Conservation (phyloP, 108 stramenopile genomes). For the Chaetoceros tenuissimus region DNA sequence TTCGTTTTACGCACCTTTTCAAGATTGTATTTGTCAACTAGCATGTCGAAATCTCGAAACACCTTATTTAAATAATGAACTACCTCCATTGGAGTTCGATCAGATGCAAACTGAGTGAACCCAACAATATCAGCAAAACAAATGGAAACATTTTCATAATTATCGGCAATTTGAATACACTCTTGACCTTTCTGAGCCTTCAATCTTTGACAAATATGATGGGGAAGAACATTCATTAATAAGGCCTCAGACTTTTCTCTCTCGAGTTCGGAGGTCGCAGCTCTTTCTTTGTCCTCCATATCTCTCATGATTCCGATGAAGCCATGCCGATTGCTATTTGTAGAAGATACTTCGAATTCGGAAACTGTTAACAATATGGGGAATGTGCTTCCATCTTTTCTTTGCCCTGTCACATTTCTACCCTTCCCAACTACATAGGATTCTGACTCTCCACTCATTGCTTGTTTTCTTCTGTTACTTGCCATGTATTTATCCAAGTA, state of each 20-base stretch:
- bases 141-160: conserved; percentile 42
- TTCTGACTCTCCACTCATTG: not conserved
- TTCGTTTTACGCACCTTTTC: conserved; percentile 26
- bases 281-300: not conserved
- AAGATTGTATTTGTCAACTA: conserved; percentile 32
- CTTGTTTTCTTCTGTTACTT: not conserved
- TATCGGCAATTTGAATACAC: conserved; percentile 42
- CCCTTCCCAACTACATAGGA: not conserved
- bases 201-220: conserved; percentile 33
- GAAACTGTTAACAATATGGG: not conserved
- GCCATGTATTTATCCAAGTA: not conserved
- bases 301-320: not conserved
- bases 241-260: conserved; percentile 27
- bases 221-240: conserved; percentile 37
- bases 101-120: conserved; percentile 32
- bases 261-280: conserved; percentile 23
- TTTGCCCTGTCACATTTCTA: not conserved
- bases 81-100: conserved; percentile 30
- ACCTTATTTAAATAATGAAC: conserved; percentile 38
- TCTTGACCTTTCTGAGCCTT: conserved; percentile 21
- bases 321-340: not conserved
- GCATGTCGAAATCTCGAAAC: conserved; percentile 33
- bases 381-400: not conserved
- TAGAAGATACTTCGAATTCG: not conserved
- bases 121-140: conserved; percentile 34